phyloP scores from a whole-genome alignment of 768 basidiomycete species.

The Boletus patriciae region DNA sequence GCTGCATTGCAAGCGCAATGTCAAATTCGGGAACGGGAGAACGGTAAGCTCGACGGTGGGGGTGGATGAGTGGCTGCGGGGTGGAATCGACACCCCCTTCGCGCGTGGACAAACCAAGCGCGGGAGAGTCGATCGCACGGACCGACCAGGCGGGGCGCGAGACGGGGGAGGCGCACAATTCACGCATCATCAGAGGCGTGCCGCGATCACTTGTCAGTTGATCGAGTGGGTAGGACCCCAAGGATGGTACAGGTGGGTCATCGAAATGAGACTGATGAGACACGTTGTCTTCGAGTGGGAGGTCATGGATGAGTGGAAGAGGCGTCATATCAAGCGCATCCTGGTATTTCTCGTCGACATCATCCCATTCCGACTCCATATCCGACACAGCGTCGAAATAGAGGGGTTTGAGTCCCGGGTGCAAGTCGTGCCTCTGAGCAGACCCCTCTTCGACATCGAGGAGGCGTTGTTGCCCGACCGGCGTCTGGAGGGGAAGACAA shows the following conservation, averaged over 20 bases:
- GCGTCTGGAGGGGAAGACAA: slow-evolving; percentile 1
- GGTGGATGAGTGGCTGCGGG: slow-evolving; percentile 15
- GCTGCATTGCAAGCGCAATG: slow-evolving; percentile 75
- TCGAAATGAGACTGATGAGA: slow-evolving; percentile 6
- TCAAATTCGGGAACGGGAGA: slow-evolving; percentile 53
- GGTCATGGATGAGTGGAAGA: slow-evolving; percentile 18
- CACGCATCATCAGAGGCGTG: slow-evolving; percentile 16
- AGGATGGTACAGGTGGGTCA: slow-evolving; percentile 14
- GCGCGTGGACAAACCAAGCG: slow-evolving; percentile 18
- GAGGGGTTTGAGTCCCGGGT: slow-evolving; percentile 1
- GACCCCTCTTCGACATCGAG: slow-evolving; percentile 5
- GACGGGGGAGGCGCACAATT: slow-evolving; percentile 8
- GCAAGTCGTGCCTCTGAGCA: background rate
- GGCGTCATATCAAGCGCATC: slow-evolving; percentile 31
- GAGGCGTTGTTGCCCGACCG: background rate
- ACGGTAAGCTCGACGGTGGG: slow-evolving; percentile 32
- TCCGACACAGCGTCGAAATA: slow-evolving; percentile 18
- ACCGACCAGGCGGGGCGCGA: slow-evolving; percentile 33
- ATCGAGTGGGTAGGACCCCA: slow-evolving; percentile 5
- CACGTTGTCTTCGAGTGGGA: slow-evolving; percentile 18
- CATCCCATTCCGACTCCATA: slow-evolving; percentile 26
- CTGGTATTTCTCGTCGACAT: slow-evolving; percentile 31
- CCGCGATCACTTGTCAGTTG: slow-evolving; percentile 11
- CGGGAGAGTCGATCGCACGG: slow-evolving; percentile 26
- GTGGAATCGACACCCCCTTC: slow-evolving; percentile 4